phyloP scores from a whole-genome alignment of 176 grass and related monocot genomes.

The Urochloa ruziziensis region DNA sequence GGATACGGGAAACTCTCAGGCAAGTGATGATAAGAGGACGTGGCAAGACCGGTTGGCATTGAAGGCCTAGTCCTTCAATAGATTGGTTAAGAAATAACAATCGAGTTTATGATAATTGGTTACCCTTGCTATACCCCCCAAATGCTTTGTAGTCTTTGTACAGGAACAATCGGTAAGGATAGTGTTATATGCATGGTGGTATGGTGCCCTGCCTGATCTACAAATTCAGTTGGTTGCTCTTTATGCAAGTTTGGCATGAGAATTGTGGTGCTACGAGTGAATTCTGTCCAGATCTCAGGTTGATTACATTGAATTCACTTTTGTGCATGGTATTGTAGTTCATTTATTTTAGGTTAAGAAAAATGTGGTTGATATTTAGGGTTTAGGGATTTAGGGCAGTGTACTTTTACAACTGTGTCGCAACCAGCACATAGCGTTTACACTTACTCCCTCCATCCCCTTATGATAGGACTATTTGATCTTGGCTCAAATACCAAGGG shows the following conservation, averaged over 20 bases:
- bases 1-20: conserved; percentile 42
- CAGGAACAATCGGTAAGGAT: conserved; percentile 33
- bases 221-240: neutral
- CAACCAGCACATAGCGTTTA: no score
- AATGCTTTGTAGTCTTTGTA: conserved; percentile 28
- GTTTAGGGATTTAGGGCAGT: no score
- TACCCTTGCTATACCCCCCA: neutral
- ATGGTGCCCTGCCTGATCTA: neutral
- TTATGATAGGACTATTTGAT: no score
- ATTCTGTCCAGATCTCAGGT: neutral
- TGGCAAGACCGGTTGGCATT: conserved; percentile 72
- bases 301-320: neutral
- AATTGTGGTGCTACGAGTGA: neutral
- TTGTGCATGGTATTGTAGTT: neutral
- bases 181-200: conserved; percentile 7
- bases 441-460: no score
- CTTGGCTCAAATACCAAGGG: no score
- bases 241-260: neutral
- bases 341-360: neutral
- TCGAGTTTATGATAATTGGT: neutral
- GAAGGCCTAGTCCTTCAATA: conserved; percentile 35
- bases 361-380: neutral
- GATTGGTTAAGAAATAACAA: neutral
- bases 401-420: neutral
- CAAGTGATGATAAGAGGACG: conserved; percentile 65